Percentiles rank a stretch among this genome's conserved stretches.
Conservation (phyloP, 2,329 filamentous ascomycete genomes). For the Aspergillus cejpii region DNA sequence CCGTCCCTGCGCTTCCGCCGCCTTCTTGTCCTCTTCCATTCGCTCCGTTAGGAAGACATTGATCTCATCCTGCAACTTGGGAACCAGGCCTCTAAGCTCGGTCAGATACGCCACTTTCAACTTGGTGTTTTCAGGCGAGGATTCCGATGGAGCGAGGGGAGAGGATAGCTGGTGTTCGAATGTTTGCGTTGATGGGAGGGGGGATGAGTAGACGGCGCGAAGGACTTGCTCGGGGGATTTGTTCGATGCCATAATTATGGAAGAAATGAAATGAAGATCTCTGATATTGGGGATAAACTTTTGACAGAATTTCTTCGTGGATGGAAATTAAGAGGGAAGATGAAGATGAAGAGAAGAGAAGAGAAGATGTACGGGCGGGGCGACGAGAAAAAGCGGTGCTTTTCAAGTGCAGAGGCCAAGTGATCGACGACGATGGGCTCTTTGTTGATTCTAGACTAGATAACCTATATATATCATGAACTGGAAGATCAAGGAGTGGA, state of each 20-base stretch:
- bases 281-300: neutral
- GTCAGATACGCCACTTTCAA: slow-evolving; percentile 51
- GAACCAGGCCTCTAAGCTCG: slow-evolving; percentile 45
- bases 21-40: slow-evolving; percentile 55
- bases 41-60: slow-evolving; percentile 55
- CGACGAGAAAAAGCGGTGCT: neutral
- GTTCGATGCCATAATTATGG: slow-evolving; percentile 7
- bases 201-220: slow-evolving; percentile 26
- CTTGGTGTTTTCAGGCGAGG: slow-evolving; percentile 19
- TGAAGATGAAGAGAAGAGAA: too few relatives aligned
- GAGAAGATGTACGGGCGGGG: slow-evolving; percentile 1
- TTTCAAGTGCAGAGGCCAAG: neutral
- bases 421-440: slow-evolving; percentile 2
- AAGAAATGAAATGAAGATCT: neutral
- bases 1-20: slow-evolving; percentile 30
- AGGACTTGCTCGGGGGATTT: slow-evolving; percentile 11
- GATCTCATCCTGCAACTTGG: slow-evolving; percentile 50
- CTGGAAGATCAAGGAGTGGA: neutral
- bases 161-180: slow-evolving; percentile 31
- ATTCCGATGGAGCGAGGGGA: slow-evolving; percentile 13
- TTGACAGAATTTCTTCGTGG: too few relatives aligned
- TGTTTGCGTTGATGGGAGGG: slow-evolving; percentile 23
- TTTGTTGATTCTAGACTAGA: neutral
- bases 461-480: neutral
- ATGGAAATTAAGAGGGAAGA: neutral